Evolutionary conservation across 2,329 filamentous ascomycete species (phyloP), one percentile per base, ranked within the genome.

Genomic region (Talaromyces sp.): DNA sequence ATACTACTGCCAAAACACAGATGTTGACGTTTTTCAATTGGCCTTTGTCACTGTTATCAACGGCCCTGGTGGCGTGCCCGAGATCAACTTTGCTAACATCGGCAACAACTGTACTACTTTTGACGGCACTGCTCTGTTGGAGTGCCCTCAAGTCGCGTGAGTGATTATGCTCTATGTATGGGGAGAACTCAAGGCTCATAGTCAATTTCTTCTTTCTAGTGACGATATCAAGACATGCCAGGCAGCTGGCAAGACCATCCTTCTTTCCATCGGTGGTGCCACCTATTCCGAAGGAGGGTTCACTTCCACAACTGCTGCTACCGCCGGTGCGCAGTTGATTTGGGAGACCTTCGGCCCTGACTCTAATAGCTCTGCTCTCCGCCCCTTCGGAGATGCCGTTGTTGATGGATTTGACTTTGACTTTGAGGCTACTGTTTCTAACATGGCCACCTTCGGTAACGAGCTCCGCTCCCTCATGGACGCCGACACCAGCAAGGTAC

Each of bases 371-470:
- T 76, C 74, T 1, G 79, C 79, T 8, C 81, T 85, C 64, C 85
- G 90, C 9, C 90, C 90, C 1, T 92, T 92, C 73, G 88, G 88
- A 62, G 76, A 78, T 13, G 85, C 87, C 10, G 81, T 85, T 3
- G 78, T 93, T 48, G 89, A 93, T 73, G 90, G 90, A 4, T 92
- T 93, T 74, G 90, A 93, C 76, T 87, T 92, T 68, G 90, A 93
- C 74, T 88, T 92, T 67, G 90, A 92, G 77, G 81, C 84, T 4
- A 75, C 76, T 2, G 83, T 84, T 14, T 75, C 76, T 57, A 88
- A 90, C 77, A 86, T 89, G 77, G 81, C 80, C 0, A 77, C 84
- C 1, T 90, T 92, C 69, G 88, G 83, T 1, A 78, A 81, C 43
- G 79, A 83, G 62, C 82, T 91, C 10, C 85, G 87, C 35, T 70